Base-by-base conservation (phyloP, 2,329 filamentous ascomycete species). In the Aspergillus novoparasiticus region DNA sequence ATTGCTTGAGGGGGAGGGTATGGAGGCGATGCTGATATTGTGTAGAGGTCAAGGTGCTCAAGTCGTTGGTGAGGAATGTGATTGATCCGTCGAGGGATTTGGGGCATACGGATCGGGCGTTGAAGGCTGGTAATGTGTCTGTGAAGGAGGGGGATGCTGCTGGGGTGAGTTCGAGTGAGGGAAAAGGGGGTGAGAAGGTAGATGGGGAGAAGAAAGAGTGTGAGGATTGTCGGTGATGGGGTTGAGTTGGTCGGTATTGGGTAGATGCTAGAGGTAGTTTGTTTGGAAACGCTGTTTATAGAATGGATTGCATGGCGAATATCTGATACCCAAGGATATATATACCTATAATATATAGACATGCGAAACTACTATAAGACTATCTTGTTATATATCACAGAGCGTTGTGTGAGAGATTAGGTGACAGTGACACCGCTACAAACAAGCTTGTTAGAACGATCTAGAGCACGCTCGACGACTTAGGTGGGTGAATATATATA, bases 11-110 rank as follows among this genome's bases (percentile, higher is more conserved):
- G 8, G 39, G 39, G 19, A 11, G 16, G 34, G 2, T 32, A 11
- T 32, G 30, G 14, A 36, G 34, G 39, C 16, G 39, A 41, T 41
- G 39, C 39, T 41, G 39, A 41, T 41, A 41, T 10, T 9, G 32
- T 63, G 54, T 62, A 80, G 93, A 97, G 80, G 93, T 92, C 2
- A 97, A 97, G 79, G 89, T 94, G 69, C 84, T 97, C 50, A 97
- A 98, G 81, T 88, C 93, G 64, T 85, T 89, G 19, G 87, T 97
- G 6, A 84, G 94, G 62, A 92, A 97, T 79, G 84, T 92, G 58
- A 89, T 97, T 69, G 89, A 95, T 72, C 94, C 94, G 0, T 83
- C 81, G 1, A 85, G 90, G 65, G 86, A 94, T 73, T 80, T 97
- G 59, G 94, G 94, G 0, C 94, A 98, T 79, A 89, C 93, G 28